Evolutionary conservation across 2,329 filamentous ascomycete species (phyloP).

Genomic region (Ascochyta koolunga): DNA sequence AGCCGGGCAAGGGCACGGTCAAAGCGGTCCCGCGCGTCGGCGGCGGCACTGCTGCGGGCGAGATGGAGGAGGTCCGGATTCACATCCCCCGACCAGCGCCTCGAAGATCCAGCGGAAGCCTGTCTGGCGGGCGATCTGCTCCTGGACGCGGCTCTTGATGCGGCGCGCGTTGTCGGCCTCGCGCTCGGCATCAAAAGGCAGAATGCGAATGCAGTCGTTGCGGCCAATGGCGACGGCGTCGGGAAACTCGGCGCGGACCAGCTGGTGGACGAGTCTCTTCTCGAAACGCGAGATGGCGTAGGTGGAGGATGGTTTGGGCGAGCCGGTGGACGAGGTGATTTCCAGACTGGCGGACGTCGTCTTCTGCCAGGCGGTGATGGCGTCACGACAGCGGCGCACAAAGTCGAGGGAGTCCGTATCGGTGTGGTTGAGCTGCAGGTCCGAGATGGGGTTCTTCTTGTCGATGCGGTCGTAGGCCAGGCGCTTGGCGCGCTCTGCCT

Average conservation of each 20-base stretch:
- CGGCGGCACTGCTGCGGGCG: constrained; percentile 42
- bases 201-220: constrained; percentile 52
- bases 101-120: constrained; percentile 60
- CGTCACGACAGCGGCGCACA: constrained; percentile 52
- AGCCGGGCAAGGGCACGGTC: constrained; percentile 51
- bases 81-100: constrained; percentile 50
- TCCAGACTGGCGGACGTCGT: constrained; percentile 23
- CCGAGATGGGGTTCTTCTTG: constrained; percentile 41
- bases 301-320: constrained; percentile 18
- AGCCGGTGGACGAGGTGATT: constrained; percentile 40
- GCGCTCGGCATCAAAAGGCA: constrained; percentile 50
- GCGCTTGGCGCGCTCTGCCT: constrained; percentile 58
- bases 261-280: constrained; percentile 68
- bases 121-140: constrained; percentile 52
- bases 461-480: constrained; percentile 53
- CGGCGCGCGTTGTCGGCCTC: constrained; percentile 50
- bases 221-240: constrained; percentile 52
- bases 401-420: constrained; percentile 61
- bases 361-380: constrained; percentile 56
- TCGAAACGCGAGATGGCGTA: constrained; percentile 57
- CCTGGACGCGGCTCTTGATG: constrained; percentile 47
- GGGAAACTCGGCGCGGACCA: constrained; percentile 67
- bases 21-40: constrained; percentile 44
- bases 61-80: constrained; percentile 46
- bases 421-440: constrained; percentile 59